These are phyloP conservation scores for Sphaerulina musiva DNA, from an alignment of 2,329 filamentous ascomycete genomes.

Conservation along the genomic window DNA sequence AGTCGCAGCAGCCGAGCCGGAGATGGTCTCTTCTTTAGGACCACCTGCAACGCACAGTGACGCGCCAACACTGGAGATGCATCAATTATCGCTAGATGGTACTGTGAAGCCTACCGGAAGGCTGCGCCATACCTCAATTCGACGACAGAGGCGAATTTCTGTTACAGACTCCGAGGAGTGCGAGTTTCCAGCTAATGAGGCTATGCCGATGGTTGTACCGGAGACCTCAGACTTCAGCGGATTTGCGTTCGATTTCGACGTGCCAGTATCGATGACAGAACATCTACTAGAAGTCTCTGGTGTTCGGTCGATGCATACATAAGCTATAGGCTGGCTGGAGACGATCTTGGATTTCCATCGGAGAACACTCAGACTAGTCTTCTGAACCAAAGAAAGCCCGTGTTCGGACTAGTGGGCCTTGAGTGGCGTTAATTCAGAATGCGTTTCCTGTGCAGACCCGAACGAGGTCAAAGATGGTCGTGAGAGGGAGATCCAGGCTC, in stretches of 20 bases:
- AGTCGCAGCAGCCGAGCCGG: not conserved
- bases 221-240: slow-evolving; percentile 1
- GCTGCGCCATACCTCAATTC: slow-evolving; percentile 2
- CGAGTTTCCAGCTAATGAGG: not conserved
- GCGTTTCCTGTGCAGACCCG: too few relatives aligned
- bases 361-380: slow-evolving; percentile 5
- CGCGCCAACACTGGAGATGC: slow-evolving; percentile 17
- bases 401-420: slow-evolving; percentile 2
- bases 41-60: not conserved
- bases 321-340: too few relatives aligned
- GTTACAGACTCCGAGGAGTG: not conserved
- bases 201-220: slow-evolving; percentile 1
- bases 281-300: too few relatives aligned
- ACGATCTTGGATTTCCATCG: not conserved
- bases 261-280: not conserved
- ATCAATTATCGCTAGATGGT: slow-evolving; percentile 10
- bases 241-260: slow-evolving; percentile 14
- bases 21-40: not conserved
- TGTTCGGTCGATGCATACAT: too few relatives aligned
- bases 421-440: too few relatives aligned
- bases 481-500: slow-evolving; percentile 6
- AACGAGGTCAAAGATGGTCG: slow-evolving; percentile 13
- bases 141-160: slow-evolving; percentile 2
- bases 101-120: not conserved
- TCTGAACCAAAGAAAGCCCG: not conserved